These are phyloP conservation scores for Camellia lanceoleosa DNA, from an alignment of 148 eudicot species.

Conservation along the genomic window DNA sequence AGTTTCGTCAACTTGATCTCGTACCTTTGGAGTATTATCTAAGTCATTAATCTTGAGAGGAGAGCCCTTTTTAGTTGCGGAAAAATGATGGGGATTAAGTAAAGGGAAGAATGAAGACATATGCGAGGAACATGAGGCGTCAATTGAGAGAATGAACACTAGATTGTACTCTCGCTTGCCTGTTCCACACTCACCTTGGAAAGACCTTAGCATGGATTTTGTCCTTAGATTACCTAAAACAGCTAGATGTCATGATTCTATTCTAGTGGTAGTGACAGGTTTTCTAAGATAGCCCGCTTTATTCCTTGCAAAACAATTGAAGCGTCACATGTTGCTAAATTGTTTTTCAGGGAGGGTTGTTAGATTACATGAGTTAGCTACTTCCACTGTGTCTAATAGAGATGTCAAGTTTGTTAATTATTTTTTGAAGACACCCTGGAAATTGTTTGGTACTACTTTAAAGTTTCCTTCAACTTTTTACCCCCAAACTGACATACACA, in stretches of 20 bases:
- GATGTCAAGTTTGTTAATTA: conserved; percentile 14
- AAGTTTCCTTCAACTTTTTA: not conserved
- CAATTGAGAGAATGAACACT: not conserved
- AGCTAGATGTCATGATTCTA: conserved; percentile 1
- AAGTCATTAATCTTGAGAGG: too few species aligned
- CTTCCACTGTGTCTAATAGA: conserved; percentile 9
- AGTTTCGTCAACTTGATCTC: too few species aligned
- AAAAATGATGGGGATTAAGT: too few species aligned
- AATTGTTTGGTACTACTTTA: not conserved
- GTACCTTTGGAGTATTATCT: too few species aligned
- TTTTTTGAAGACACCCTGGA: conserved; percentile 18
- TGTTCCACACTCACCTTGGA: not conserved
- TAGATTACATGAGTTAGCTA: not conserved
- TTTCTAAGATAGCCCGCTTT: conserved; percentile 16
- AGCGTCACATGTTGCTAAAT: not conserved
- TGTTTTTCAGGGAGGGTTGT: conserved; percentile 4
- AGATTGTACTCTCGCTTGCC: not conserved
- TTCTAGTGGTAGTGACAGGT: conserved; percentile 7
- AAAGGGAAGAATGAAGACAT: too few species aligned
- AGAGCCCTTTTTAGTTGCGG: too few species aligned
- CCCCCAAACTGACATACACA: conserved; percentile 13
- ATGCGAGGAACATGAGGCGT: too few species aligned
- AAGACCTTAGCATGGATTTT: not conserved
- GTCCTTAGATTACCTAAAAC: not conserved
- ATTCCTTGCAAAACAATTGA: conserved; percentile 11